These are phyloP conservation scores for Annulohypoxylon stygium DNA, from an alignment of 495 filamentous ascomycete genomes.

Conservation along the genomic window DNA sequence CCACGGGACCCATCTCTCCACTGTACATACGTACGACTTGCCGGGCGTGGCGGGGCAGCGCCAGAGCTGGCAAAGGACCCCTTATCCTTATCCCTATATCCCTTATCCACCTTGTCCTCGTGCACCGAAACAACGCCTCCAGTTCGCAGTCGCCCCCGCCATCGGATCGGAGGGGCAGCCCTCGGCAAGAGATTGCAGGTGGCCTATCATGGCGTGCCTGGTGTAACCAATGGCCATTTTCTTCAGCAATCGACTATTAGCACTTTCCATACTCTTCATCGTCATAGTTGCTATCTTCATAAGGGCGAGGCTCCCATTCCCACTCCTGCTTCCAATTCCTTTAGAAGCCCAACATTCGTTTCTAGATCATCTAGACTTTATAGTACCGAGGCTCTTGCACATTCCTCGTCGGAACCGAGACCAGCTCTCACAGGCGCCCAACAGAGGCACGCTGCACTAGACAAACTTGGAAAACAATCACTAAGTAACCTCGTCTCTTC, in stretches of 20 bases:
- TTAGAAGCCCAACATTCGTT: neutral
- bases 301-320: neutral
- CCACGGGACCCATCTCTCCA: constrained; percentile 9
- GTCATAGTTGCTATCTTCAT: constrained; percentile 15
- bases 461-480: constrained; percentile 16
- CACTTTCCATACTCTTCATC: constrained; percentile 8
- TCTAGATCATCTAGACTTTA: constrained; percentile 28
- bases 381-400: constrained; percentile 8
- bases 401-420: constrained; percentile 5
- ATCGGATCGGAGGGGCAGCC: constrained; percentile 33
- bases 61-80: constrained; percentile 2
- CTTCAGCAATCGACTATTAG: constrained; percentile 8
- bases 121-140: constrained; percentile 39
- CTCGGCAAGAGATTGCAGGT: constrained; percentile 32
- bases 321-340: neutral
- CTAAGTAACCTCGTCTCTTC: constrained; percentile 19
- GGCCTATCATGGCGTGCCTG: constrained; percentile 16
- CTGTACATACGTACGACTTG: constrained; percentile 20
- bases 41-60: constrained; percentile 4
- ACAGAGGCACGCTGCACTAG: constrained; percentile 12
- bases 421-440: constrained; percentile 9
- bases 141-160: constrained; percentile 19
- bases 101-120: constrained; percentile 22
- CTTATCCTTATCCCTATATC: neutral
- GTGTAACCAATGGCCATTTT: constrained; percentile 22